Evolutionary conservation across 805 yeast genomes (phyloP).

Genomic region (Torulaspora gathmanii): DNA sequence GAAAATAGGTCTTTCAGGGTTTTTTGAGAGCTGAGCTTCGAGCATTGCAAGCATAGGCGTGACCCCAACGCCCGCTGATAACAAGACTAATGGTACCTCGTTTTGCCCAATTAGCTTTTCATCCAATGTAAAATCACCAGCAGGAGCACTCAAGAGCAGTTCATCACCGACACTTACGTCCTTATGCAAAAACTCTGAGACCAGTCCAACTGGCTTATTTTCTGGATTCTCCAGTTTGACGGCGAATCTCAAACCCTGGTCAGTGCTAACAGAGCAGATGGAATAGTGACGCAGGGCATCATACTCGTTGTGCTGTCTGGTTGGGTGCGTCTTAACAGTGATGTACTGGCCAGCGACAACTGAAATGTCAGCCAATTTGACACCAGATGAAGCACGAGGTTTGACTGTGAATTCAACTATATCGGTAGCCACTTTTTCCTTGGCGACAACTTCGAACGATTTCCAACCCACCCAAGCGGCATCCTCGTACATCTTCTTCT

Average conservation of each 20-base stretch:
- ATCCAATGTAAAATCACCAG: constrained; percentile 46
- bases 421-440: constrained; percentile 42
- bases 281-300: constrained; percentile 58
- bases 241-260: constrained; percentile 51
- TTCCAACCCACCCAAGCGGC: constrained; percentile 59
- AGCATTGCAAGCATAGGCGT: constrained; percentile 58
- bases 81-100: constrained; percentile 38
- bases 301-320: constrained; percentile 37
- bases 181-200: constrained; percentile 49
- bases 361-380: constrained; percentile 21
- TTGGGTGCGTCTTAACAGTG: constrained; percentile 36
- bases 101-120: constrained; percentile 29
- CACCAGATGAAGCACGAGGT: constrained; percentile 41
- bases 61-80: constrained; percentile 64
- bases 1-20: constrained; percentile 30
- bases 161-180: constrained; percentile 45
- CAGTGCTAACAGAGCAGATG: constrained; percentile 39
- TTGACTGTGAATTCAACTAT: constrained; percentile 50
- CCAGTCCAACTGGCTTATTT: constrained; percentile 40
- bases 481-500: constrained; percentile 43
- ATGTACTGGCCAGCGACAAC: constrained; percentile 41
- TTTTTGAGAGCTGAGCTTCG: constrained; percentile 33
- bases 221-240: constrained; percentile 42
- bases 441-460: constrained; percentile 43
- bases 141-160: constrained; percentile 53